Percentiles rank a stretch among this genome's conserved stretches.
These are phyloP conservation scores for Diaporthe vexans DNA, from an alignment of 2,329 filamentous ascomycete species.

Conservation along the genomic window DNA sequence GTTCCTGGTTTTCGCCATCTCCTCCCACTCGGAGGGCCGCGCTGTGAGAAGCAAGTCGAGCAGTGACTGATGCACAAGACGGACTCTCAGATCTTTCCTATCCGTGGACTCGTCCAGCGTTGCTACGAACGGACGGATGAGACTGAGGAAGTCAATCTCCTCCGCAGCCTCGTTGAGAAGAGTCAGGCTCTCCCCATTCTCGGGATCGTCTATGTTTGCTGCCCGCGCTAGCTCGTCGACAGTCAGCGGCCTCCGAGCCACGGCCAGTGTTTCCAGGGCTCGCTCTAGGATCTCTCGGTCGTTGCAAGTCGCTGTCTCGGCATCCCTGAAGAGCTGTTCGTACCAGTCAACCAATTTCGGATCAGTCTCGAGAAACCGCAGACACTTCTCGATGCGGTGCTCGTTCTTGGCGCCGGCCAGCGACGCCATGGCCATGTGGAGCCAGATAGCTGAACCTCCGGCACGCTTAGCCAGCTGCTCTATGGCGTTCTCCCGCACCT, in stretches of 20 bases:
- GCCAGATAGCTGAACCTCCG: constrained; percentile 11
- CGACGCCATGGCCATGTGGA: neutral
- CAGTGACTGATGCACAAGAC: constrained; percentile 17
- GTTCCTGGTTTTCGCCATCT: neutral
- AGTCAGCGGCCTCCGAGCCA: constrained; percentile 11
- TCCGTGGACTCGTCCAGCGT: neutral
- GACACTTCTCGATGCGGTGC: neutral
- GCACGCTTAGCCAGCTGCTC: constrained; percentile 6
- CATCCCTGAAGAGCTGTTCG: neutral
- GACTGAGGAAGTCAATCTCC: neutral
- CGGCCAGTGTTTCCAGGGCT: constrained; percentile 4
- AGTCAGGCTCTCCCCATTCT: neutral
- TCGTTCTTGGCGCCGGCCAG: constrained; percentile 13
- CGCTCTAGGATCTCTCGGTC: constrained; percentile 16
- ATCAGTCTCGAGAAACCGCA: neutral
- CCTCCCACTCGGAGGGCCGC: neutral
- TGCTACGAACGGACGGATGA: constrained; percentile 8
- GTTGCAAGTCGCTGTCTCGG: constrained; percentile 3
- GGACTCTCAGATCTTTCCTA: neutral
- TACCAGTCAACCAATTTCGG: neutral
- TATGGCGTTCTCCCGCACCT: neutral
- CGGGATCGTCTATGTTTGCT: neutral
- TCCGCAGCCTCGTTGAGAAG: neutral
- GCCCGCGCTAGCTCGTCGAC: constrained; percentile 9
- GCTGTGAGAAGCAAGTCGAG: neutral